Evolutionary conservation across 78 protist species (phyloP), one percentile per base, ranked within the genome.

Genomic region (Thecamonas trahens): DNA sequence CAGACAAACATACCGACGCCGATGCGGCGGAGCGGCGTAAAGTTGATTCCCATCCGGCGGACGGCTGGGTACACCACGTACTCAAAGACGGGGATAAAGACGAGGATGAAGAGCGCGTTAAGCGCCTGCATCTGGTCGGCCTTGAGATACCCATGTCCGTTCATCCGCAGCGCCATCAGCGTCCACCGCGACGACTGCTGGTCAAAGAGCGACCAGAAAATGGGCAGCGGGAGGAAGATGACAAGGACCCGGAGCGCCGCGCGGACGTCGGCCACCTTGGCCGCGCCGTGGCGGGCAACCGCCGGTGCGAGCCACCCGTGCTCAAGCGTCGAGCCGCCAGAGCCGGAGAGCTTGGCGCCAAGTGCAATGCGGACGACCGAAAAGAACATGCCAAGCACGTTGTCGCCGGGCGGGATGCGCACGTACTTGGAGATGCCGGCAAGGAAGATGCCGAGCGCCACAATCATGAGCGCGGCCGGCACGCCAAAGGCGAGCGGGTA

Each of bases 131-230:
- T 64, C 65, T 79, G 85, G n/a, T 82, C 92, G 24, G 87, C 72
- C 44, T 66, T 47, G 13, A 87, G 5, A 1, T 24, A 26, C 14
- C 55, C 54, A 26, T 42, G 50, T 9, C 29, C 26, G 13, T 82
- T 24, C 85, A 82, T 78, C 37, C 42, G 42, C 13, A 42, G 59
- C 22, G 86, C 92, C 35, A 69, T 77, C 20, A 72, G 47, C 5
- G 53, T 39, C 87, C 87, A 87, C 7, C 79, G 67, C 0, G 76
- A 34, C 8, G 74, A 50, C 18, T 62, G 49, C 64, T 77, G 85
- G 64, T 87, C 92, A 35, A 47, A 79, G 24, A 87, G 57, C 18
- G 73, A 24, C 92, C 92, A 87, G 62, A 77, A 87, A 17, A 76
- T 40, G 37, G 84, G 83, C 20, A 77, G 24, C 13, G 92, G 85